phyloP scores from a whole-genome alignment of 495 filamentous ascomycete genomes.

The Hypoxylon lienhwacheense region DNA sequence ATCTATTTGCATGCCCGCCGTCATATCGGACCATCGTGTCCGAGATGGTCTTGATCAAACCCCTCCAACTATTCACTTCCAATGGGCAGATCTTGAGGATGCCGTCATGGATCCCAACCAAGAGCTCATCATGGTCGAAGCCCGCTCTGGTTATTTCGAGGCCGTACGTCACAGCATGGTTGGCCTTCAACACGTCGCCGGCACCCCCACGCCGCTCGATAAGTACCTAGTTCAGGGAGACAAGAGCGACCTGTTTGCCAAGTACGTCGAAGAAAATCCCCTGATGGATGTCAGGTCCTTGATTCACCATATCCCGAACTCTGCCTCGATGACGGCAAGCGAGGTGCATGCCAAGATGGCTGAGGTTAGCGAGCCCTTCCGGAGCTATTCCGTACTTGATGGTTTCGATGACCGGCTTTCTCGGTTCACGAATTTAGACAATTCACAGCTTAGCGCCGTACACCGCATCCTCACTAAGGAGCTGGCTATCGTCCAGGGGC shows the following conservation, averaged over 20 bases:
- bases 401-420: constrained; percentile 46
- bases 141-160: constrained; percentile 72
- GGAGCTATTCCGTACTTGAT: constrained; percentile 30
- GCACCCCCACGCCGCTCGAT: constrained; percentile 47
- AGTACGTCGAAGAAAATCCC: constrained; percentile 38
- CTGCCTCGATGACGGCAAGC: constrained; percentile 33
- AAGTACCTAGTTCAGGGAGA: constrained; percentile 50
- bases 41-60: constrained; percentile 58
- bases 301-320: constrained; percentile 36
- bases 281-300: constrained; percentile 42
- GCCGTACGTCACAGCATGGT: constrained; percentile 69
- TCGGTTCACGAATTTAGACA: constrained; percentile 59
- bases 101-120: constrained; percentile 65
- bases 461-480: constrained; percentile 70
- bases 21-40: constrained; percentile 71
- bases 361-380: constrained; percentile 27
- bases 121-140: constrained; percentile 79
- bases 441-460: constrained; percentile 68
- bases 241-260: constrained; percentile 38
- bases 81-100: constrained; percentile 65
- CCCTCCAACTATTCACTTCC: constrained; percentile 75
- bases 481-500: constrained; percentile 83
- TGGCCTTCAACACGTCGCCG: constrained; percentile 70
- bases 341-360: constrained; percentile 52
- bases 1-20: constrained; percentile 67